phyloP scores from a whole-genome alignment of 345 rosid species.

The Eucalyptus sp. region DNA sequence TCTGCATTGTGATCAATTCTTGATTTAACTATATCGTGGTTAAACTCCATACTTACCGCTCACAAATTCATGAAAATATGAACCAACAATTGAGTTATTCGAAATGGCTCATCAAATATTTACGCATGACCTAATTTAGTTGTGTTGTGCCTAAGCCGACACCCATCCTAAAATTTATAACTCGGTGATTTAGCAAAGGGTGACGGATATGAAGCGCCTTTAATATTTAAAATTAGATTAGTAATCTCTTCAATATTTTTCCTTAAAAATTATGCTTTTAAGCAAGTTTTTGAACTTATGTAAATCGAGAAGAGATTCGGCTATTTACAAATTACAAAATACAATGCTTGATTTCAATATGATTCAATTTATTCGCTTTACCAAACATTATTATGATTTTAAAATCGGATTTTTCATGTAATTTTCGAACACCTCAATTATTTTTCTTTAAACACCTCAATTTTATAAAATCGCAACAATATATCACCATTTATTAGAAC shows the following conservation, averaged over 20 bases:
- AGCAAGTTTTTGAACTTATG: background rate
- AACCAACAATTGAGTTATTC: rapidly evolving
- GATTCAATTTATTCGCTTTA: background rate
- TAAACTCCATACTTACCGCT: rapidly evolving
- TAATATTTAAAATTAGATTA: no score
- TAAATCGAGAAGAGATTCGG: no score
- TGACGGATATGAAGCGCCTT: no score
- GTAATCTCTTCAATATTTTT: no score
- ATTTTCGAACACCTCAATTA: no score
- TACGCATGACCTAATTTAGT: rapidly evolving
- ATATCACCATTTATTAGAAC: background rate
- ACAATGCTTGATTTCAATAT: background rate
- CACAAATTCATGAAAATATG: background rate
- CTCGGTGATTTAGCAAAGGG: no score
- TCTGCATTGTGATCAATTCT: rapidly evolving
- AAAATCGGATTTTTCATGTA: rapidly evolving
- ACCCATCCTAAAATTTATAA: no score
- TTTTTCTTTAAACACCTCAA: background rate
- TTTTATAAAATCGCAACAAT: background rate
- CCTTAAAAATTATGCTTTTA: no score
- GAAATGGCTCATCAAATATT: rapidly evolving
- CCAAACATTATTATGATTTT: background rate
- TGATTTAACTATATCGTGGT: rapidly evolving
- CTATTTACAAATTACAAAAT: no score
- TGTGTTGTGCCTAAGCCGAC: rapidly evolving